A percentile compares a stretch with the other conserved stretches of the same genome.
Evolutionary conservation across 163 green algal species (phyloP).

Genomic region (Coccomyxa subellipsoidea): DNA sequence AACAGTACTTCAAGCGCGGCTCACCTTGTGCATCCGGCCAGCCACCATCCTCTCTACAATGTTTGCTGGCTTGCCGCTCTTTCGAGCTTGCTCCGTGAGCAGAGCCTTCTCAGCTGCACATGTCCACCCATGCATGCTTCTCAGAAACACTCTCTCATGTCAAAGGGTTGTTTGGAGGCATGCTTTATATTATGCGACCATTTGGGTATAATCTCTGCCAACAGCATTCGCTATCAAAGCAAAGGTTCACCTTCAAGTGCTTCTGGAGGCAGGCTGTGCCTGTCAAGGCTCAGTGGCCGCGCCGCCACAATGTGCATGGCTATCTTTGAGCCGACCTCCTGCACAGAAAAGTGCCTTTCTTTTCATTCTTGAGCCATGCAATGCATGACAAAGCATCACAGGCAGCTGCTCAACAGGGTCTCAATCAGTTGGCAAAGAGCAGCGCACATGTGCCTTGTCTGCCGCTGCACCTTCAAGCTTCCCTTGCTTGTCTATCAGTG

Average conservation of each 20-base stretch:
- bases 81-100: slow-evolving; percentile 45
- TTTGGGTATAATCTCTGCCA: no score
- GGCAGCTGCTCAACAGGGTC: no score
- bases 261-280: slow-evolving; percentile 43
- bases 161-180: no score
- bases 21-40: slow-evolving; percentile 48
- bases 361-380: background rate
- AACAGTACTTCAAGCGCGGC: background rate
- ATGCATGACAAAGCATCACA: background rate
- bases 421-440: background rate
- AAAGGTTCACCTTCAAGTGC: slow-evolving; percentile 38
- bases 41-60: slow-evolving; percentile 71
- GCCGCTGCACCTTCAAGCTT: background rate
- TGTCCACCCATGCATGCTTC: background rate
- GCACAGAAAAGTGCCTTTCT: background rate
- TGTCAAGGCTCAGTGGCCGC: slow-evolving; percentile 58
- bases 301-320: slow-evolving; percentile 88
- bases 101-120: slow-evolving; percentile 38
- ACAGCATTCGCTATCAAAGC: no score
- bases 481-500: slow-evolving; percentile 31
- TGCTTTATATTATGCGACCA: no score
- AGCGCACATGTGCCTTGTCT: background rate
- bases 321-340: slow-evolving; percentile 62
- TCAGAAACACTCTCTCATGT: background rate
- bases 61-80: slow-evolving; percentile 50